A percentile compares a stretch with the other conserved stretches of the same genome.
Conservation (phyloP, 2,329 filamentous ascomycete species). For the Endoconidiophora laricicola region DNA sequence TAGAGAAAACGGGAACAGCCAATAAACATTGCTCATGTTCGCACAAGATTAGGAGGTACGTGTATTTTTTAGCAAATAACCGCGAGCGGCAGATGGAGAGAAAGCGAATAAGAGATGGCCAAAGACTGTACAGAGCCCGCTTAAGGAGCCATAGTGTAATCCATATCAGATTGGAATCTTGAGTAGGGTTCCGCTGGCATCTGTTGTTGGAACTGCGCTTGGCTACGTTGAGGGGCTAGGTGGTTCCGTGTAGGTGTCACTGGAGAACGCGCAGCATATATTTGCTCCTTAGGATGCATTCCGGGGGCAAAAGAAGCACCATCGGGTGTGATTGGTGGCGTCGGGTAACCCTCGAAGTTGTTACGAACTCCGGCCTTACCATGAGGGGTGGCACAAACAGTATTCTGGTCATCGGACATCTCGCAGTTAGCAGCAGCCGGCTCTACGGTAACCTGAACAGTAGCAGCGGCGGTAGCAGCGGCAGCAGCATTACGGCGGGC, state of each 20-base stretch:
- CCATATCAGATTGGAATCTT: constrained; percentile 9
- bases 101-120: background rate
- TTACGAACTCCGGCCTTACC: constrained; percentile 41
- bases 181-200: constrained; percentile 8
- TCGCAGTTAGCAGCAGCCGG: constrained; percentile 49
- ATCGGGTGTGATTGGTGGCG: constrained; percentile 73
- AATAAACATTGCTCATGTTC: background rate
- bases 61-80: background rate
- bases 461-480: constrained; percentile 17
- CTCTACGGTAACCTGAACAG: constrained; percentile 41
- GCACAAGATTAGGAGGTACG: background rate
- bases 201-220: constrained; percentile 12
- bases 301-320: constrained; percentile 36
- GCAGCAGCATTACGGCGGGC: constrained; percentile 27
- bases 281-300: constrained; percentile 31
- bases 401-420: constrained; percentile 28
- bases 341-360: constrained; percentile 60
- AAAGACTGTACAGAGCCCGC: background rate
- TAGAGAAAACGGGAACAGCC: background rate
- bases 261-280: constrained; percentile 37
- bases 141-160: constrained; percentile 12
- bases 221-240: constrained; percentile 24
- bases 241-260: constrained; percentile 40
- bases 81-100: background rate
- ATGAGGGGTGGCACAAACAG: constrained; percentile 63